These are phyloP conservation scores for Cucurbita ficifolia DNA, from an alignment of 306 rosid genomes.

Conservation along the genomic window DNA sequence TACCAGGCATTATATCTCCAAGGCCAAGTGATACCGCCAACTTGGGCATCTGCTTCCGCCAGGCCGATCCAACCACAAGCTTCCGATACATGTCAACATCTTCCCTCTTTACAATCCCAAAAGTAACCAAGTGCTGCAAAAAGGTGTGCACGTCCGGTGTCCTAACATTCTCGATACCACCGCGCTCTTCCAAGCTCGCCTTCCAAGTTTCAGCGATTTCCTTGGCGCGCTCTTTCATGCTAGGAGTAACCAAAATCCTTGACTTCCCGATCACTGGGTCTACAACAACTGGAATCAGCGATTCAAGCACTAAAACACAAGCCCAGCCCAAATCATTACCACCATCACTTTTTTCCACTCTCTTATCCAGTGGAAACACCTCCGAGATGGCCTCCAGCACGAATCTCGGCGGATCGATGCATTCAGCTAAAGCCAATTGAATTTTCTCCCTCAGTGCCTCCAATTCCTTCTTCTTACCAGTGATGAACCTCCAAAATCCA, in stretches of 20 bases:
- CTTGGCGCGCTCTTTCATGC: conserved; percentile 50
- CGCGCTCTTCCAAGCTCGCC: conserved; percentile 75
- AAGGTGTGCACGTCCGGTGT: conserved; percentile 92
- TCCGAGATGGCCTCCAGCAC: conserved; percentile 78
- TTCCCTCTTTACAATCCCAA: conserved; percentile 63
- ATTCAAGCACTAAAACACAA: conserved; percentile 74
- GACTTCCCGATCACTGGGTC: conserved; percentile 78
- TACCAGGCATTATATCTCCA: conserved; percentile 82
- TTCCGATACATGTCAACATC: conserved; percentile 64
- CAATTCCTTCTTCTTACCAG: conserved; percentile 68
- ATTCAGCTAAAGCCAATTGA: conserved; percentile 50
- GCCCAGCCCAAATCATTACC: conserved; percentile 88
- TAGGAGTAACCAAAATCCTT: conserved; percentile 71
- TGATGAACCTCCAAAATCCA: conserved; percentile 64
- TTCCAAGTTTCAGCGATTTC: conserved; percentile 88
- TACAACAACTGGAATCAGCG: conserved; percentile 61
- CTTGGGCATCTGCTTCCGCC: conserved; percentile 99
- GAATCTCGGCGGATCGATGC: conserved; percentile 83
- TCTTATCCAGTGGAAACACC: conserved; percentile 83
- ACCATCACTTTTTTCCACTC: conserved; percentile 38
- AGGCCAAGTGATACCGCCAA: conserved; percentile 92
- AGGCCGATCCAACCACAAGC: conserved; percentile 86
- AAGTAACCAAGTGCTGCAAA: conserved; percentile 93
- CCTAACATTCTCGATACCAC: conserved; percentile 79
- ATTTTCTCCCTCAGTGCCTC: conserved; percentile 57